phyloP scores from a whole-genome alignment of 2,329 filamentous ascomycete genomes.

The Neodidymelliopsis sp. region DNA sequence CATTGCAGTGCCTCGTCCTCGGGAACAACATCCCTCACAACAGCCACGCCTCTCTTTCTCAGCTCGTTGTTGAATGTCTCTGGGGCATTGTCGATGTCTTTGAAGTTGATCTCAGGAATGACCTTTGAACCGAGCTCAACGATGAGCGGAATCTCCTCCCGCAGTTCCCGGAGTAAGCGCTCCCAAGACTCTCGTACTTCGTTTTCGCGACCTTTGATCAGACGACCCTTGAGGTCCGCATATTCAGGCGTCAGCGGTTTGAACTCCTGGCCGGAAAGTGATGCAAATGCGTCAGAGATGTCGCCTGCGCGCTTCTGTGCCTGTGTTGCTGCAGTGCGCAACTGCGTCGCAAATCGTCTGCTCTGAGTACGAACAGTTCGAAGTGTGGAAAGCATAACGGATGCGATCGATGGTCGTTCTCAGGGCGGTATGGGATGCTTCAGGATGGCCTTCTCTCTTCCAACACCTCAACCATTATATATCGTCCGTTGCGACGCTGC shows the following conservation, averaged over 20 bases:
- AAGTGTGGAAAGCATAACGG: slow-evolving; percentile 40
- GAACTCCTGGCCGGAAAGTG: slow-evolving; percentile 57
- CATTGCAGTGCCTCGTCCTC: slow-evolving; percentile 54
- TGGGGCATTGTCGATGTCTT: slow-evolving; percentile 57
- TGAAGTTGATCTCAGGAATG: slow-evolving; percentile 58
- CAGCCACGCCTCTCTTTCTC: slow-evolving; percentile 63
- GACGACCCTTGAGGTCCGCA: slow-evolving; percentile 53
- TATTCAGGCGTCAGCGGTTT: slow-evolving; percentile 55
- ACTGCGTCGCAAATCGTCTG: slow-evolving; percentile 27
- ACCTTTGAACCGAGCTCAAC: slow-evolving; percentile 51
- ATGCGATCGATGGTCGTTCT: slow-evolving; percentile 8
- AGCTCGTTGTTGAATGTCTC: slow-evolving; percentile 65
- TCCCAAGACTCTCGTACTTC: slow-evolving; percentile 57
- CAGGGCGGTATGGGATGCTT: slow-evolving; percentile 8
- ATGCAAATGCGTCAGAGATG: slow-evolving; percentile 60
- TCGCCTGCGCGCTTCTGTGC: slow-evolving; percentile 57
- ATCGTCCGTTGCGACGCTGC: slow-evolving; percentile 10
- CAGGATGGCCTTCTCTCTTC: slow-evolving; percentile 19
- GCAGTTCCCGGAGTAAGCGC: slow-evolving; percentile 52
- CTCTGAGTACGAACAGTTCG: slow-evolving; percentile 36
- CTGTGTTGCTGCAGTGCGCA: slow-evolving; percentile 42
- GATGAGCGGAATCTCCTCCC: slow-evolving; percentile 56
- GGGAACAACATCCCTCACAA: slow-evolving; percentile 56
- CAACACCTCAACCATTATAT: slow-evolving; percentile 31
- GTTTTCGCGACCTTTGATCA: slow-evolving; percentile 58